Evolutionary conservation across 225 moss, liverwort and hornwort species (phyloP).

Genomic region (Anthoceros angustus): DNA sequence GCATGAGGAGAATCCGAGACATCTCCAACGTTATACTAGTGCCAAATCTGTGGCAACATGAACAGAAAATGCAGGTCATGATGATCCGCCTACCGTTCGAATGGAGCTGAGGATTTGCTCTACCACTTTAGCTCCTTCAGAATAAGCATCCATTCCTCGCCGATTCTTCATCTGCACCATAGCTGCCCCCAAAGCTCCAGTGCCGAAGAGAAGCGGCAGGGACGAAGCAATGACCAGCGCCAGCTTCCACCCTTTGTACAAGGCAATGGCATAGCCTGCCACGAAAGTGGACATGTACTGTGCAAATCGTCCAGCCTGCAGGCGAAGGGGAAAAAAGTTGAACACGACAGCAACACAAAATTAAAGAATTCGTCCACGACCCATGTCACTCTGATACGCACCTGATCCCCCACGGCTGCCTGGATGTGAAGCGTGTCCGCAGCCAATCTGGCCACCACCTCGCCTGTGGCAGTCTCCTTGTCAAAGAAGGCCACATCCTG

Average conservation of each 20-base stretch:
- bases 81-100: slow-evolving; percentile 49
- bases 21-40: background rate
- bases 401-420: slow-evolving; percentile 83
- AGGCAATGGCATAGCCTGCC: slow-evolving; percentile 57
- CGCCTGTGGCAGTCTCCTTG: slow-evolving; percentile 70
- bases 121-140: slow-evolving; percentile 59
- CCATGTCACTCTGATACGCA: slow-evolving; percentile 2
- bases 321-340: background rate
- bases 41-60: background rate
- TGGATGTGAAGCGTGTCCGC: slow-evolving; percentile 76
- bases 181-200: slow-evolving; percentile 31
- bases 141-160: slow-evolving; percentile 44
- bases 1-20: background rate
- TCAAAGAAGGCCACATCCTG: slow-evolving; percentile 87
- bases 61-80: background rate
- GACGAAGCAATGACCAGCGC: slow-evolving; percentile 56
- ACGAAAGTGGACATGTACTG: slow-evolving; percentile 37
- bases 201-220: slow-evolving; percentile 36
- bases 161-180: slow-evolving; percentile 28
- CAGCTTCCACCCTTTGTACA: slow-evolving; percentile 65
- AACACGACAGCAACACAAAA: background rate
- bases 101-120: slow-evolving; percentile 82
- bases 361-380: background rate
- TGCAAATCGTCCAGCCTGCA: slow-evolving; percentile 52
- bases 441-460: slow-evolving; percentile 79